Base-by-base conservation (phyloP, 2,329 filamentous ascomycete genomes). In the Aspergillus nomiae region DNA sequence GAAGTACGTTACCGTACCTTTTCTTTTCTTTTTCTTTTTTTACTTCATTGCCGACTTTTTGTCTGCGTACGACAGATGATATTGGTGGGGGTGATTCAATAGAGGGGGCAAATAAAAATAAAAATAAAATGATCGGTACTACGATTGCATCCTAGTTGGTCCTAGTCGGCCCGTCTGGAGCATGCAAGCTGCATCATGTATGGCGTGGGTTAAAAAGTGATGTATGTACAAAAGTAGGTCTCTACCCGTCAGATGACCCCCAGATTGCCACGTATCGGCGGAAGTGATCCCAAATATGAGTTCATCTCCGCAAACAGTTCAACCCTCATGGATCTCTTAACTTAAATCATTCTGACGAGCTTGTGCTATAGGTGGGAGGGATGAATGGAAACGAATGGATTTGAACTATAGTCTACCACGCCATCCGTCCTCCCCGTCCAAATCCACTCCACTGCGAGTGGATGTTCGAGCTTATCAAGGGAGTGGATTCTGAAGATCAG, bases 221-320 rank as follows among this genome's bases (percentile, higher is more conserved):
- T 55, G 34, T 24, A 55, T 55, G 51, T 36, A 54, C 30, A 32
- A 53, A 4, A 4, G 30, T 54, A 36, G 34, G 32, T 28, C 38
- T 14, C 21, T 26, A 55, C 36, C 51, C 51, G 32, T 55, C 51
- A 55, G 51, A 55, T 55, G 51, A 55, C 51, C 51, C 51, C 24
- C 34, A 7, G 34, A 36, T 38, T 55, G 51, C 51, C 51, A 55
- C 51, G 51, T 55, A 55, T 41, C 51, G 38, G 21, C 51, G 51
- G 51, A 26, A 38, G 24, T 30, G 14, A 36, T 28, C 51, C 32
- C 51, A 55, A 55, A 55, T 55, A 55, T 55, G 51, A 55, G 32
- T 19, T 32, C 36, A 38, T 24, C 51, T 55, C 51, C 51, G 32
- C 34, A 55, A 55, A 26, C 51, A 38, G 32, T 26, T 36, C 21